These are phyloP conservation scores for Fraxinus greggii DNA, from an alignment of 305 asterid species.

Conservation along the genomic window DNA sequence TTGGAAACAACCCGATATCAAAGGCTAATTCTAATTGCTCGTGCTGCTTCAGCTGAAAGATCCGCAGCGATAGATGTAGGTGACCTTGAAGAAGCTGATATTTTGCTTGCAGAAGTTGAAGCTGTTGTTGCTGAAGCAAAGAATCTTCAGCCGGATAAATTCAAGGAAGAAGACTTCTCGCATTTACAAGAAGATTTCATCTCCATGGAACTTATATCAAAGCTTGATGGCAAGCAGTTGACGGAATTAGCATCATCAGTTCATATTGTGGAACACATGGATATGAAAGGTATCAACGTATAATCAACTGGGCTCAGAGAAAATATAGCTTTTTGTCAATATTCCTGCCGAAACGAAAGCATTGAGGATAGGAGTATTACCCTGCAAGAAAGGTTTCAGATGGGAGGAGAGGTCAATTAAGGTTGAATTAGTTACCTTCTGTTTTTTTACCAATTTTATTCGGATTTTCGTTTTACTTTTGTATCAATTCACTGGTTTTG, in stretches of 20 bases:
- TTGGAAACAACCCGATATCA: constrained; percentile 38
- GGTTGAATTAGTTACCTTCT: not conserved
- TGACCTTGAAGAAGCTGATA: constrained; percentile 46
- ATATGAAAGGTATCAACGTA: not conserved
- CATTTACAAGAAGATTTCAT: constrained; percentile 31
- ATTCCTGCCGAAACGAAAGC: not conserved
- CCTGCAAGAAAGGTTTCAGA: not conserved
- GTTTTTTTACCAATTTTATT: not conserved
- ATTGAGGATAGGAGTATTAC: not conserved
- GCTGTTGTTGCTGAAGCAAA: constrained; percentile 43
- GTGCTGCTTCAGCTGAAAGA: constrained; percentile 42
- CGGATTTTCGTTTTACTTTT: not conserved
- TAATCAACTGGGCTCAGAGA: not conserved
- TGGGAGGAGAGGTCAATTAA: constrained; percentile 4
- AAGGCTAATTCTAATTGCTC: constrained; percentile 37
- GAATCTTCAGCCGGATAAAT: constrained; percentile 30
- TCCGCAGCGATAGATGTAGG: constrained; percentile 45
- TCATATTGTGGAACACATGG: not conserved
- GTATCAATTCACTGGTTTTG: not conserved
- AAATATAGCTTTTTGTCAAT: not conserved
- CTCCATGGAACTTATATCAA: constrained; percentile 43
- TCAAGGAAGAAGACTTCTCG: constrained; percentile 32
- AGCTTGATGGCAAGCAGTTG: constrained; percentile 37
- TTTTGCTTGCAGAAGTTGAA: constrained; percentile 40
- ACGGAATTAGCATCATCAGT: constrained; percentile 33